Base-by-base conservation (phyloP, 371 early-diverging fungal species). In the Nosema muscidifuracis region DNA sequence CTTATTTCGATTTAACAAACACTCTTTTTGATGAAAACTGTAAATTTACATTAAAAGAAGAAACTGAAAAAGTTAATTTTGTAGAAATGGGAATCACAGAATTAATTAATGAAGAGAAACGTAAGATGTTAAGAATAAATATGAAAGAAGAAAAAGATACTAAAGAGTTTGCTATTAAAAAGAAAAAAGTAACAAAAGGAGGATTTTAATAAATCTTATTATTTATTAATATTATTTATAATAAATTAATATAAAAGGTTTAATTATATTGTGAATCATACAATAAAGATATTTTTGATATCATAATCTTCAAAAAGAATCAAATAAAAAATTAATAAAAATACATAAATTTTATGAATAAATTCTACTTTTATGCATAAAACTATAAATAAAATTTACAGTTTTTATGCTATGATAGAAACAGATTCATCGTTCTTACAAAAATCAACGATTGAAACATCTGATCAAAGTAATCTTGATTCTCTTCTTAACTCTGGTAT, bases 401-500 rank as follows among this genome's bases (percentile, higher is more conserved):
- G 4, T 47, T 40, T 40, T 47, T 20, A 47, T 47, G 47, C 47
- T 10, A 47, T 47, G 47, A 3, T 47, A 12, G 57, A 73, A 51
- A 84, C 84, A 0, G 86, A 87, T 26, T 42, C 80, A 18, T 80
- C 83, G 18, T 76, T 85, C 75, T 77, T 80, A 66, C 67, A 79
- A 53, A 81, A 80, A 13, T 83, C 85, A 76, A 77, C 78, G 20
- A 53, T 51, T 22, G 31, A 61, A 22, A n/a, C n/a, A n/a, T n/a
- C n/a, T n/a, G 63, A 69, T 15, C 47, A 58, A 18, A 53, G 77
- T 13, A 69, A 80, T 16, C 73, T 81, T 24, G 78, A 76, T n/a
- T 72, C 73, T 26, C 71, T 84, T 18, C 76, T 90, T 88, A 87
- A 89, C 77, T 85, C 81, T 62, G 94, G 94, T 0, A 88, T 94